A percentile compares a stretch with the other conserved stretches of the same genome.
These are phyloP conservation scores for Taiozyma sp. DNA, from an alignment of 1,139 yeast genomes.

Conservation along the genomic window DNA sequence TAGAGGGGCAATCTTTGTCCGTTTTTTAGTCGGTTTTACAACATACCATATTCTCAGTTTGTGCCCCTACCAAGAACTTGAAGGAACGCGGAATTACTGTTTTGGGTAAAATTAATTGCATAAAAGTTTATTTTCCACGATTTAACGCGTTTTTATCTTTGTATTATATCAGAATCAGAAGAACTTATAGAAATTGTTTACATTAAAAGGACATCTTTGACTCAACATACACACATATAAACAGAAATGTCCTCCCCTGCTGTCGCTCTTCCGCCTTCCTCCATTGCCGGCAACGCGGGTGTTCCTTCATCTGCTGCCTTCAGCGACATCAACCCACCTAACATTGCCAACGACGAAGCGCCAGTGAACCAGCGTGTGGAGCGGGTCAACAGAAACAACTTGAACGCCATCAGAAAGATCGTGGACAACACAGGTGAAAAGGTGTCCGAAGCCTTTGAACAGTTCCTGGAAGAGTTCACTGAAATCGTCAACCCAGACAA, in stretches of 20 bases:
- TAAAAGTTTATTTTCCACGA: not conserved
- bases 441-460: conserved; percentile 87
- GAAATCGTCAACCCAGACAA: conserved; percentile 28
- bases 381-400: conserved; percentile 31
- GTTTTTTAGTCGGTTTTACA: not conserved
- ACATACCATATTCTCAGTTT: no score
- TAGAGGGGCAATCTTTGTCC: conserved; percentile 28
- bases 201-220: not conserved
- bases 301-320: conserved; percentile 11
- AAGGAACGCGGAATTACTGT: not conserved
- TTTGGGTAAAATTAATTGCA: not conserved
- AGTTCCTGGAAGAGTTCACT: conserved; percentile 65
- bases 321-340: conserved; percentile 15
- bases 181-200: no score
- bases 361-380: conserved; percentile 10
- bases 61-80: no score
- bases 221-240: not conserved
- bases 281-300: conserved; percentile 10
- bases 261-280: conserved; percentile 19
- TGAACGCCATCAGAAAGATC: conserved; percentile 77
- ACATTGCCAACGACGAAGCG: conserved; percentile 4
- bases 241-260: conserved; percentile 18
- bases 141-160: not conserved
- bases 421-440: conserved; percentile 91
- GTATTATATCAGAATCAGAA: not conserved